Evolutionary conservation across 2,329 filamentous ascomycete genomes (phyloP), one percentile per base, ranked within the genome.

Genomic region (Apiospora rasikravindrae): DNA sequence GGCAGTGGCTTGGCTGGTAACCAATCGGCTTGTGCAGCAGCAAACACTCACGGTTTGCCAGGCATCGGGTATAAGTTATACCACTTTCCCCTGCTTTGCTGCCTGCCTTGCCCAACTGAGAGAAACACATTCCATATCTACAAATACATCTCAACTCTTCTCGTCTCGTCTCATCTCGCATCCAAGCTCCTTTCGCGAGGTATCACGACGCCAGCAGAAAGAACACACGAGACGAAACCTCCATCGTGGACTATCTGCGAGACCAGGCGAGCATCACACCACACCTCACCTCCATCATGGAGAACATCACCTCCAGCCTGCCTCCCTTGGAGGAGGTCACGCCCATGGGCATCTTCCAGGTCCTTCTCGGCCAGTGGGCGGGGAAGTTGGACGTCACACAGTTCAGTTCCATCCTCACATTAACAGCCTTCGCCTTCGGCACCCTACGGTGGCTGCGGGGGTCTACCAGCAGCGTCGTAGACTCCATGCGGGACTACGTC

Each of bases 391-490:
- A 64, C 10, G 33, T 64, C 57, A 64, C 57, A 37, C 57, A 64
- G 22, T 40, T 33, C 7, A 64, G 57, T 22, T 37, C 57, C 57
- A 22, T 64, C 57, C 33, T 64, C 57, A 64, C 57, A 64, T 64
- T 64, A 40, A 64, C 57, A 40, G 57, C 57, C 33, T 64, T 64
- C 33, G 29, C 57, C 19, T 40, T 64, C 33, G 57, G 57, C 10
- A n/a, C 29, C 57, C 33, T 64, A 22, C 57, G 33, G 57, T 64
- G 57, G 57, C 57, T 64, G 57, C 57, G 57, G 33, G 57, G 57
- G 19, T 64, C 57, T 33, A 64, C 57, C 33, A 40, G 57, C 57
- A 64, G 33, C 29, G 19, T 64, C 57, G 33, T 64, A 14, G 57
- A 64, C 33, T 64, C 57, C 1, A 14, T 64, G 33, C 19, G 19